Evolutionary conservation across 345 rosid genomes (phyloP).

Genomic region (Jatropha curcas): DNA sequence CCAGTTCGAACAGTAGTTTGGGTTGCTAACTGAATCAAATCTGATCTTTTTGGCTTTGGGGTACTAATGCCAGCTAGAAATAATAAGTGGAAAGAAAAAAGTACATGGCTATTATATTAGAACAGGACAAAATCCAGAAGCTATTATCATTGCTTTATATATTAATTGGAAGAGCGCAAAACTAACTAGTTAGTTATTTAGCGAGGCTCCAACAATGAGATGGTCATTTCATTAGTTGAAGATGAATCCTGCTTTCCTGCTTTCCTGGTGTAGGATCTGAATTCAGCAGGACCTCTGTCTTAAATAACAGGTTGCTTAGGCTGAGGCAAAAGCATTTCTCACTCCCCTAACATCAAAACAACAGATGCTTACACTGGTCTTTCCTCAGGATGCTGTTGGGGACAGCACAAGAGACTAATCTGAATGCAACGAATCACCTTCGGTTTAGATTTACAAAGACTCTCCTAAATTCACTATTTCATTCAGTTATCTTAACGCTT

Average conservation of each 20-base stretch:
- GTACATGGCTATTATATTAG: no score
- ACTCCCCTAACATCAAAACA: background rate
- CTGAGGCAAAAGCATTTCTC: background rate
- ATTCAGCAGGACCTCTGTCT: background rate
- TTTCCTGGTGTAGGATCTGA: background rate
- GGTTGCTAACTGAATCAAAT: no score
- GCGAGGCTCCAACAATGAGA: background rate
- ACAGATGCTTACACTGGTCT: conserved; percentile 9
- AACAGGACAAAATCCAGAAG: no score
- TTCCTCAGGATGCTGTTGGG: conserved; percentile 9
- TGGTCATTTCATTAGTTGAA: background rate
- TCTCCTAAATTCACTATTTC: background rate
- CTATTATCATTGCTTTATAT: no score
- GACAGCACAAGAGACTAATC: conserved; percentile 1
- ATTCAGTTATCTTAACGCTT: background rate
- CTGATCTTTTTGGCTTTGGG: no score
- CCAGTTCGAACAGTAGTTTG: no score
- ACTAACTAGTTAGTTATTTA: background rate
- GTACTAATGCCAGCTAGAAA: no score
- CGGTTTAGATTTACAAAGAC: background rate
- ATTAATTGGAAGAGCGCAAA: no score
- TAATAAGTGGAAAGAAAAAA: no score
- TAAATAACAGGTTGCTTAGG: conserved; percentile 11
- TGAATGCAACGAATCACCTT: conserved; percentile 8
- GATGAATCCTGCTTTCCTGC: background rate